phyloP scores from a whole-genome alignment of 2,329 filamentous ascomycete species.

The Fonsecaea erecta region DNA sequence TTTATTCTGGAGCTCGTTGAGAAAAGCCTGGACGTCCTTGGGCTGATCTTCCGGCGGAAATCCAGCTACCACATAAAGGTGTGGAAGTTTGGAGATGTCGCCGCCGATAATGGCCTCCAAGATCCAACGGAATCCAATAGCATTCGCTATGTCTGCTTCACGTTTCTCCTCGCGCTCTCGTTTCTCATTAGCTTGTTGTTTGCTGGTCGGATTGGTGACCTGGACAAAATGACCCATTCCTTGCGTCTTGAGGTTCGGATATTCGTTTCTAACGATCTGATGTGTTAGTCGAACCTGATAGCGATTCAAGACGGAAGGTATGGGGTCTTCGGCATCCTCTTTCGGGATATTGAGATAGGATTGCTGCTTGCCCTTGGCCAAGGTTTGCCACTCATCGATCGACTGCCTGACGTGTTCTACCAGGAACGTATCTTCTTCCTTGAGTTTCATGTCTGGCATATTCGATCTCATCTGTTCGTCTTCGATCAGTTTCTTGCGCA shows the following conservation, averaged over 20 bases:
- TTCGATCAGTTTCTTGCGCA: conserved; percentile 53
- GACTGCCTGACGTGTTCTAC: conserved; percentile 45
- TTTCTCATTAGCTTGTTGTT: conserved; percentile 42
- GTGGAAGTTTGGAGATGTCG: conserved; percentile 45
- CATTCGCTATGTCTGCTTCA: conserved; percentile 42
- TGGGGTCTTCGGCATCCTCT: conserved; percentile 30
- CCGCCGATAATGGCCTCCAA: conserved; percentile 52
- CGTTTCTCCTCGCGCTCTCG: conserved; percentile 36
- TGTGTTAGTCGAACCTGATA: conserved; percentile 70
- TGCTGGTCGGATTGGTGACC: conserved; percentile 45
- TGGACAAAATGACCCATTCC: conserved; percentile 48
- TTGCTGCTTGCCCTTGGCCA: conserved; percentile 43
- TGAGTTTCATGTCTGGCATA: conserved; percentile 54
- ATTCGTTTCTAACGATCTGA: conserved; percentile 68
- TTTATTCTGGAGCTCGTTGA: conserved; percentile 44
- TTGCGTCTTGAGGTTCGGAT: conserved; percentile 47
- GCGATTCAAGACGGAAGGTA: conserved; percentile 52
- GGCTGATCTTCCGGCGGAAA: conserved; percentile 36
- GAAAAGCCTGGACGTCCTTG: conserved; percentile 36
- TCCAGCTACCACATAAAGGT: conserved; percentile 42
- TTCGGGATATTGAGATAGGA: conserved; percentile 54
- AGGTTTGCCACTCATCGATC: conserved; percentile 53
- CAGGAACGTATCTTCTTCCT: conserved; percentile 58
- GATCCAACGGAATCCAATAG: conserved; percentile 54
- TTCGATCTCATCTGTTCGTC: conserved; percentile 42